Evolutionary conservation across 148 eudicot genomes (phyloP), one percentile per base, ranked within the genome.

Genomic region (Agrostemma githago): DNA sequence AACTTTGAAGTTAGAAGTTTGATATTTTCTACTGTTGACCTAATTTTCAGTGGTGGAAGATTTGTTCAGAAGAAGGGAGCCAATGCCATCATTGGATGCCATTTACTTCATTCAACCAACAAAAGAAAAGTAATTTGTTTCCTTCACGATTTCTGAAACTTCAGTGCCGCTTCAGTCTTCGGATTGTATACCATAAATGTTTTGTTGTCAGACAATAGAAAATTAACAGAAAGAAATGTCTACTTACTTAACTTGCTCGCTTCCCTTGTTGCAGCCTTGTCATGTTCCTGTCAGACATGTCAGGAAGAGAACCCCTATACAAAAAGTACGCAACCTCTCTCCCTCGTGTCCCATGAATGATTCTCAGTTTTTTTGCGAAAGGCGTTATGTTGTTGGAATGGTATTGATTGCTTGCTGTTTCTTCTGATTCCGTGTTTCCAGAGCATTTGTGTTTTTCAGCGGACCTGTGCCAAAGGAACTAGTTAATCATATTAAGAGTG

Each of bases 211-310:
- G 51, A 6, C 21, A 26, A 4, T 60, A 20, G 46, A 26, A 66
- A 10, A 20, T 17, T 3, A 19, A 34, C 8, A 4, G 39, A 62
- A 51, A 48, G 59, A 6, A 42, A 61, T 8, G 68, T 20, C 80
- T 76, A 57, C 62, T 6, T 56, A 17, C 39, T 20, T 77, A 72
- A 57, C 62, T 6, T 56, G 14, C 39, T 71, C 1, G 68, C 77
- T 66, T 76, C 39, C 51, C 78, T 59, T 66, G 66, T 46, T 89
- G 87, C 99, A 96, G 99, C 74, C 70, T 96, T 42, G 86, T 96
- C 79, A 90, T 96, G 99, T 90, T 96, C 87, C 78, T 96, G 78
- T 96, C 99, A 53, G 99, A 96, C 87, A 96, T 96, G 99, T 96
- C 99, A 42, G 99, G 99, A 86, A 86, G 99, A 85, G 97, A 96